Percentiles rank a stretch among this genome's conserved stretches.
Conservation (phyloP, 176 grass and related monocot genomes). For the Dendrocalamus sinicus region DNA sequence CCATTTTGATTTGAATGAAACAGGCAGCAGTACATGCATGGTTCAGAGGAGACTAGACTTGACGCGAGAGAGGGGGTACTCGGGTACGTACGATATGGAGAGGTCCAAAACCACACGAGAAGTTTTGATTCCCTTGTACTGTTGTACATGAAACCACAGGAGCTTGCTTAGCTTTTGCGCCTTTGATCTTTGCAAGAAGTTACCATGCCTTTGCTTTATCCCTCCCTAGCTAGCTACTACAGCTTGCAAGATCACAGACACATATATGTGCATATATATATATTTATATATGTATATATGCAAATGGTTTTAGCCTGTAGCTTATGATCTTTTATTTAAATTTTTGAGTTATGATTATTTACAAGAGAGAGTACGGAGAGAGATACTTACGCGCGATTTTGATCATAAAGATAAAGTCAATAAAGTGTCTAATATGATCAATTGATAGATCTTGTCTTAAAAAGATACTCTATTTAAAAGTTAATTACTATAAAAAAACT, state of each 20-base stretch:
- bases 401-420: no score
- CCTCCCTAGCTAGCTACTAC: conserved; percentile 7
- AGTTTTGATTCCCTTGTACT: conserved; percentile 47
- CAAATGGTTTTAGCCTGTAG: background rate
- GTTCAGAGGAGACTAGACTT: background rate
- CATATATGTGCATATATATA: background rate
- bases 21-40: background rate
- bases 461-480: no score
- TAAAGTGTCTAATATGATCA: accelerated
- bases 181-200: conserved; percentile 99
- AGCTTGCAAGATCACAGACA: conserved; percentile 44
- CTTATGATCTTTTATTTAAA: no score
- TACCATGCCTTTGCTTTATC: conserved; percentile 93
- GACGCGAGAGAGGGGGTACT: background rate
- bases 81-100: background rate
- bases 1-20: conserved; percentile 23
- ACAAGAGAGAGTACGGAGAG: no score
- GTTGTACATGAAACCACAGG: conserved; percentile 66
- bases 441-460: no score
- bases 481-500: no score
- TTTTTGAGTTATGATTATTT: accelerated
- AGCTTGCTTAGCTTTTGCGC: conserved; percentile 65
- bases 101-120: conserved; percentile 31
- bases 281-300: no score
- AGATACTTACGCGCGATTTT: no score